These are phyloP conservation scores for Termitomyces sp. DNA, from an alignment of 768 basidiomycete genomes.

Conservation along the genomic window DNA sequence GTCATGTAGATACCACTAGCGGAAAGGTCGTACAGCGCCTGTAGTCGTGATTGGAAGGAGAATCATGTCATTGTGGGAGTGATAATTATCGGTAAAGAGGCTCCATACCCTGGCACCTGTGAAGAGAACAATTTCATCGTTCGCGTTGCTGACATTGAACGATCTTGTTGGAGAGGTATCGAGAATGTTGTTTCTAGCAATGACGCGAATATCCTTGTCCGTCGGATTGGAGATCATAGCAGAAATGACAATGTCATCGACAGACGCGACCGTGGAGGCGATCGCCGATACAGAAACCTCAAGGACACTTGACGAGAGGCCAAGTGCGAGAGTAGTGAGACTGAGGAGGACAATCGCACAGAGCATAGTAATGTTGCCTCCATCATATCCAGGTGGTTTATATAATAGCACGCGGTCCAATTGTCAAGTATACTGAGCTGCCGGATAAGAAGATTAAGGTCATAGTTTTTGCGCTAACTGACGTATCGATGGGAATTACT, in stretches of 20 bases:
- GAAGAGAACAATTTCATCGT: not conserved
- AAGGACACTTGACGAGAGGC: not conserved
- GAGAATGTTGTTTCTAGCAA: not conserved
- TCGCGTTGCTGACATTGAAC: not conserved
- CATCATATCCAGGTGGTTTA: too few species aligned
- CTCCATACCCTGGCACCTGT: not conserved
- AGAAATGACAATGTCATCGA: not conserved
- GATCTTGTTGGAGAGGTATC: not conserved
- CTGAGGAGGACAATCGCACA: not conserved
- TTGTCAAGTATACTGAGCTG: too few species aligned
- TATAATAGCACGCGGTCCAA: too few species aligned
- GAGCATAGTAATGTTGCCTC: too few species aligned
- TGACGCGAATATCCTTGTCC: not conserved
- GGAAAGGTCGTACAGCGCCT: not conserved
- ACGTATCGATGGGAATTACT: too few species aligned
- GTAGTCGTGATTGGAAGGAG: not conserved
- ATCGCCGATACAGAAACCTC: not conserved
- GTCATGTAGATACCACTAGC: not conserved
- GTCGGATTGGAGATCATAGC: not conserved
- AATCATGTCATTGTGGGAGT: not conserved
- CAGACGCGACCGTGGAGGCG: not conserved
- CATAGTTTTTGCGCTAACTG: too few species aligned
- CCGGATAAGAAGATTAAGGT: too few species aligned
- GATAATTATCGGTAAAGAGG: not conserved
- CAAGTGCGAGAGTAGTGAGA: not conserved